Conservation (phyloP, 148 eudicot species). For the Persicaria tinctoria region DNA sequence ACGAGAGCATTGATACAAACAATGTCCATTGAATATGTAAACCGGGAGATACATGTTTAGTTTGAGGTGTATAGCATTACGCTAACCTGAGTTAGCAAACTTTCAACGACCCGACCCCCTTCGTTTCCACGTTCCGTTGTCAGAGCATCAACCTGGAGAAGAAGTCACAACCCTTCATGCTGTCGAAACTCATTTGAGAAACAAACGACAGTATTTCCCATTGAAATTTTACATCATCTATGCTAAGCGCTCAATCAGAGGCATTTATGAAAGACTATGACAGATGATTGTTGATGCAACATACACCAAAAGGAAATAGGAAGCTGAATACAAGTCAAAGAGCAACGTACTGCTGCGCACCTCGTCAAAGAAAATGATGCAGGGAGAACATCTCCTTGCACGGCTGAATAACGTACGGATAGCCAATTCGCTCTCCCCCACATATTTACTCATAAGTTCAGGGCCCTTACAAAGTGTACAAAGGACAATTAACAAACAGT, state of each 20-base stretch:
- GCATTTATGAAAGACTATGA: too few relatives aligned
- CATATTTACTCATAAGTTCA: conserved; percentile 63
- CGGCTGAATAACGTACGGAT: conserved; percentile 52
- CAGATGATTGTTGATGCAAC: too few relatives aligned
- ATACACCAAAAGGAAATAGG: not conserved
- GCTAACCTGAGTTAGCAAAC: conserved; percentile 53
- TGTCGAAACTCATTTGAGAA: too few relatives aligned
- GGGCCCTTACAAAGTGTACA: conserved; percentile 35
- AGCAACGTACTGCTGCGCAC: conserved; percentile 21
- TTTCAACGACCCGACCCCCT: conserved; percentile 52
- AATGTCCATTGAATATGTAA: not conserved
- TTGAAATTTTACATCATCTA: too few relatives aligned
- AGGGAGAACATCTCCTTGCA: conserved; percentile 71
- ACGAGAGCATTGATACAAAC: not conserved
- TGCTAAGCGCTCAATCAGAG: too few relatives aligned
- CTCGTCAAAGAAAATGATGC: conserved; percentile 85
- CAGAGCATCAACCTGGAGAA: conserved; percentile 54
- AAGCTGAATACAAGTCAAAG: not conserved
- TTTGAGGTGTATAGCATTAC: not conserved
- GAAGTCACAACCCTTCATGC: not conserved
- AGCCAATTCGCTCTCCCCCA: conserved; percentile 69
- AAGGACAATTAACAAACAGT: not conserved
- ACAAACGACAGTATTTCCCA: too few relatives aligned
- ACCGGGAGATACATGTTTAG: not conserved
- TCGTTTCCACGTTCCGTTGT: conserved; percentile 48